These are phyloP conservation scores for Rhizodiscina lignyota DNA, from an alignment of 495 filamentous ascomycete species.

Conservation along the genomic window DNA sequence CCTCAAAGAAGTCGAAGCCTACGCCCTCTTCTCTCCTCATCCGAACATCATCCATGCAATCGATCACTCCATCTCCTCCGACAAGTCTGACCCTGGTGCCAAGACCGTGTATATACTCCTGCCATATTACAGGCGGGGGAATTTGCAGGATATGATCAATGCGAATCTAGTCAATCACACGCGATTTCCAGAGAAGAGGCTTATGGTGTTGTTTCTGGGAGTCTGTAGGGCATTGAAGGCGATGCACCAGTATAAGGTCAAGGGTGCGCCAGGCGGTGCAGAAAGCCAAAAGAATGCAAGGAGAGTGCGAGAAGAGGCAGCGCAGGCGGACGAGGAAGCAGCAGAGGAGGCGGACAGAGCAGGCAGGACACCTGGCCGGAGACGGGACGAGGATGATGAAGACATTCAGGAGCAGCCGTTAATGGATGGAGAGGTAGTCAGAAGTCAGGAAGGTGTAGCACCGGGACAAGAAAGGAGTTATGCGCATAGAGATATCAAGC, in stretches of 20 bases:
- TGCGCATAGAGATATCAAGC: conserved; percentile 94
- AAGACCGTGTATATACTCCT: conserved; percentile 96
- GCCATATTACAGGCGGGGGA: conserved; percentile 86
- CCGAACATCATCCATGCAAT: conserved; percentile 79
- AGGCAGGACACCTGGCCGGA: conserved; percentile 19
- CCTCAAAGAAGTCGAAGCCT: conserved; percentile 92
- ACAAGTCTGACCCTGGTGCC: conserved; percentile 42
- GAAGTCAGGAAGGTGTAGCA: conserved; percentile 50
- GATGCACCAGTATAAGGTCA: conserved; percentile 78
- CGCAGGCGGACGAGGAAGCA: conserved; percentile 41
- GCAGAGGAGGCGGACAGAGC: conserved; percentile 35
- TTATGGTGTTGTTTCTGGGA: conserved; percentile 83
- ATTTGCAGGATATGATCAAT: conserved; percentile 95
- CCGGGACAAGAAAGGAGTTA: conserved; percentile 65
- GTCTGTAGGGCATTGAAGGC: conserved; percentile 74
- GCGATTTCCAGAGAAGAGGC: conserved; percentile 70
- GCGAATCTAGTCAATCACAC: conserved; percentile 95
- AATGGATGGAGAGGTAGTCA: conserved; percentile 69
- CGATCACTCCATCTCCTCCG: conserved; percentile 59
- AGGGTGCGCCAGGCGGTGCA: conserved; percentile 33
- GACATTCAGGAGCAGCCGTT: conserved; percentile 64
- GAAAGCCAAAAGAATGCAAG: conserved; percentile 40
- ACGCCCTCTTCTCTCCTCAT: conserved; percentile 69
- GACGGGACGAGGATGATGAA: conserved; percentile 35
- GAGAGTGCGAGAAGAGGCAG: conserved; percentile 39